phyloP scores from a whole-genome alignment of 2,329 filamentous ascomycete species.

The Calonectria fujianensis region DNA sequence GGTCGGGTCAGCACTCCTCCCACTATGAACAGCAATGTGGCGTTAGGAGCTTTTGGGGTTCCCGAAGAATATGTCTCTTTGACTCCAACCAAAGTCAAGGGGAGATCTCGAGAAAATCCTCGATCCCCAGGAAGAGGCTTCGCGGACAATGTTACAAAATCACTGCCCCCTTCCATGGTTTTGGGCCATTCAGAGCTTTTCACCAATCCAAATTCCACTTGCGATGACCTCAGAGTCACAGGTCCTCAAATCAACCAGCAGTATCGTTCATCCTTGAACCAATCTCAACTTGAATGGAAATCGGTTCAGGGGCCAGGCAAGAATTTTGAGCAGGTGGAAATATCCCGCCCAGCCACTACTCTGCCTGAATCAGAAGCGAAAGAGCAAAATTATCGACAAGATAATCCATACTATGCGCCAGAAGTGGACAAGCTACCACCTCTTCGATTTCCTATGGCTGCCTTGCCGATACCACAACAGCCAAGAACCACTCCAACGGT shows the following conservation, averaged over 20 bases:
- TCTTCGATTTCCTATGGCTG: slow-evolving; percentile 35
- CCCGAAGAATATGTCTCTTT: slow-evolving; percentile 37
- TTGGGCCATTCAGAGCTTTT: slow-evolving; percentile 46
- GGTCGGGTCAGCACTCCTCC: background rate
- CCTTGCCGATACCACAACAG: slow-evolving; percentile 19
- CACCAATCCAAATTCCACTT: slow-evolving; percentile 21
- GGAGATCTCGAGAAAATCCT: slow-evolving; percentile 40
- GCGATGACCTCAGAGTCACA: slow-evolving; percentile 20
- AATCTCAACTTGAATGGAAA: slow-evolving; percentile 50
- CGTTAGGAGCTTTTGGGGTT: slow-evolving; percentile 17
- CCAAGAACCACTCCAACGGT: background rate
- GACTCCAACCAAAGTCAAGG: slow-evolving; percentile 49
- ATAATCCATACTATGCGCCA: background rate
- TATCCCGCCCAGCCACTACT: background rate
- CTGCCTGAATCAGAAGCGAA: background rate
- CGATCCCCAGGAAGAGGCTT: slow-evolving; percentile 36
- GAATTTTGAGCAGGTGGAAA: background rate
- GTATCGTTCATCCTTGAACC: slow-evolving; percentile 36
- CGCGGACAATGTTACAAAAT: slow-evolving; percentile 45
- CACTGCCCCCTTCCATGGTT: slow-evolving; percentile 50
- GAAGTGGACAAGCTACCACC: background rate
- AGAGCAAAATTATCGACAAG: background rate
- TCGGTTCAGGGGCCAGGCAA: slow-evolving; percentile 37
- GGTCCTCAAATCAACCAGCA: background rate
- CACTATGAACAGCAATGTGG: slow-evolving; percentile 23